Base-by-base conservation (phyloP, 345 rosid species). In the Ailanthus altissimus region DNA sequence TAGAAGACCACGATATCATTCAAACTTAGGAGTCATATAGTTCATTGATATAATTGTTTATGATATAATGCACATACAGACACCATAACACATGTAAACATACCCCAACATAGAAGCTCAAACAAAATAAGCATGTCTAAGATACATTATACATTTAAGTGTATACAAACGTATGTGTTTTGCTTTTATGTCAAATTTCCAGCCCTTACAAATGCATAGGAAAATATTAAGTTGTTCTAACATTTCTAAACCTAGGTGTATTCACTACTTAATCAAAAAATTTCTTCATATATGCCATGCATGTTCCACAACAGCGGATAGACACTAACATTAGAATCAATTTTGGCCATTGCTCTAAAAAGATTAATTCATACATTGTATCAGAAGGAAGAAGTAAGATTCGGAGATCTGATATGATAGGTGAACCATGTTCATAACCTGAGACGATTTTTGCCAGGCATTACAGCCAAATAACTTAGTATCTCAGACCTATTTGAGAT, bases 181-280 rank as follows among this genome's bases (percentile, higher is more conserved):
- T n/a, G n/a, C n/a, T n/a, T n/a, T n/a, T 45, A 18, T 20, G 66
- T 60, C 77, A 26, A 60, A 77, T 60, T 65, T 77, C 58, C 8
- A 72, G 49, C n/a, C n/a, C n/a, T n/a, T n/a, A n/a, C n/a, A n/a
- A n/a, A n/a, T n/a, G n/a, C n/a, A n/a, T n/a, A n/a, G n/a, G n/a
- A n/a, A n/a, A n/a, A n/a, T n/a, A n/a, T n/a, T n/a, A n/a, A 64
- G 26, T 51, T 10, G 21, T 51, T 60, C 65, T 46, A 76, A n/a
- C 46, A 58, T n/a, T 58, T 67, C 63, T 47, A 13, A 9, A 76
- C 32, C 36, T 0, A 14, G 12, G 56, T 21, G 72, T 36, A 3
- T 23, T 16, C 18, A n/a, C 36, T 67, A 5, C 23, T 42, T 8
- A 20, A n/a, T 1, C 0, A 7, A 21, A 42, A 10, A 11, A 40